Percentiles rank a stretch among this genome's conserved stretches.
Conservation (phyloP, 305 asterid genomes). For the Fraxinus greggii region DNA sequence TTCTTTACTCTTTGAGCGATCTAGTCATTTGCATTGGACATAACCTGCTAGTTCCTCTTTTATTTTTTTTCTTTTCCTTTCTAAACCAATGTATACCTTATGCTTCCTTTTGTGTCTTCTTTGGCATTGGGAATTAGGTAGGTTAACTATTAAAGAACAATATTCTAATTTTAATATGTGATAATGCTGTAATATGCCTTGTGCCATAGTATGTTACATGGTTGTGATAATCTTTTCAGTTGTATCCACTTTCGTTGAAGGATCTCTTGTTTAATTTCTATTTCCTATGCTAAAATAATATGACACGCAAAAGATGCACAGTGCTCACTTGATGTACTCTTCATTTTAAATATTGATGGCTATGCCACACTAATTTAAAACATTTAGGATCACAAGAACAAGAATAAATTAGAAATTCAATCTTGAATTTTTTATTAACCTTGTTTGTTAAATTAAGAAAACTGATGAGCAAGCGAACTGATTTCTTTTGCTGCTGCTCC, state of each 20-base stretch:
- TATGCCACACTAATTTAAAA: neutral
- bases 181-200: neutral
- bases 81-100: neutral
- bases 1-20: neutral
- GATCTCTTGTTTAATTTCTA: neutral
- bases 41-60: neutral
- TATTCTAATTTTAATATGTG: neutral
- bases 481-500: neutral
- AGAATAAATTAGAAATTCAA: neutral
- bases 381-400: conserved; percentile 1
- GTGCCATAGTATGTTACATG: neutral
- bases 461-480: neutral
- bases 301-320: neutral
- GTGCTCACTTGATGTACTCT: neutral
- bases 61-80: neutral
- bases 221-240: neutral
- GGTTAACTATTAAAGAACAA: neutral
- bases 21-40: neutral
- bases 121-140: neutral
- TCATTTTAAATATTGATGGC: neutral
- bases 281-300: neutral
- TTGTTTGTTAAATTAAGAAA: neutral
- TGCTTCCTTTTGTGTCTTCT: neutral
- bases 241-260: neutral
- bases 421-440: neutral